Evolutionary conservation across 2,329 filamentous ascomycete species (phyloP).

Genomic region (Orbilia oligospora): DNA sequence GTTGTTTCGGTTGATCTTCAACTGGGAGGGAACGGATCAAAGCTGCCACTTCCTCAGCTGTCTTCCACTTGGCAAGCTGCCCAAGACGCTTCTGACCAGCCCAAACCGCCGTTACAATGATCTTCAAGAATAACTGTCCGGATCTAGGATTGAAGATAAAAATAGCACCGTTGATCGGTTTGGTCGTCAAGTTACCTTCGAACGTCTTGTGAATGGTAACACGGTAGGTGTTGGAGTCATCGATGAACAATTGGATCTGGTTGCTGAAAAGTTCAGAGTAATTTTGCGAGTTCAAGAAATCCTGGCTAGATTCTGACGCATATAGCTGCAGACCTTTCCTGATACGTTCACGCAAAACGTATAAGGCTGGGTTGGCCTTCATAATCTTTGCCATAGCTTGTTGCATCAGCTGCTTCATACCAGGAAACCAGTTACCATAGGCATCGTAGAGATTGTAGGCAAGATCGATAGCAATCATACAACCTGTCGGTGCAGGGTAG

Average conservation of each 20-base stretch:
- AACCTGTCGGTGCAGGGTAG: slow-evolving; percentile 93
- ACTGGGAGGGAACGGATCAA: slow-evolving; percentile 94
- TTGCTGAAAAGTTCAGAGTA: slow-evolving; percentile 99
- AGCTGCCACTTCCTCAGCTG: slow-evolving; percentile 98
- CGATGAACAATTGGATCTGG: slow-evolving; percentile 98
- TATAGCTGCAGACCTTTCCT: slow-evolving; percentile 98
- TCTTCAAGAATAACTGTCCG: slow-evolving; percentile 97
- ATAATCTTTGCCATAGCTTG: slow-evolving; percentile 99
- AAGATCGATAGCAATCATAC: slow-evolving; percentile 98
- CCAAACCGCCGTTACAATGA: slow-evolving; percentile 99
- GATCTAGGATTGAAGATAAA: slow-evolving; percentile 99
- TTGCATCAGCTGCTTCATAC: slow-evolving; percentile 92
- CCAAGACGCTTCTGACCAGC: slow-evolving; percentile 99
- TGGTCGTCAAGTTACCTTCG: slow-evolving; percentile 97
- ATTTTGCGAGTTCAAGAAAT: slow-evolving; percentile 99
- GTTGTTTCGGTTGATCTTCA: slow-evolving; percentile 98
- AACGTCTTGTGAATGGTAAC: slow-evolving; percentile 99
- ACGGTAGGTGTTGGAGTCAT: slow-evolving; percentile 99
- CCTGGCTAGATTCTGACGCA: slow-evolving; percentile 97
- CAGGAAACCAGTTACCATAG: slow-evolving; percentile 98
- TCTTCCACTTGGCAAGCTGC: slow-evolving; percentile 99
- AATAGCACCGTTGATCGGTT: slow-evolving; percentile 99
- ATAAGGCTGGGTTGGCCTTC: slow-evolving; percentile 98
- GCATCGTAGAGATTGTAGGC: slow-evolving; percentile 99
- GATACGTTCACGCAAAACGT: slow-evolving; percentile 96